Conservation (phyloP, 192 early-diverging fungal genomes). For the Gaertneriomyces semiglobifer region DNA sequence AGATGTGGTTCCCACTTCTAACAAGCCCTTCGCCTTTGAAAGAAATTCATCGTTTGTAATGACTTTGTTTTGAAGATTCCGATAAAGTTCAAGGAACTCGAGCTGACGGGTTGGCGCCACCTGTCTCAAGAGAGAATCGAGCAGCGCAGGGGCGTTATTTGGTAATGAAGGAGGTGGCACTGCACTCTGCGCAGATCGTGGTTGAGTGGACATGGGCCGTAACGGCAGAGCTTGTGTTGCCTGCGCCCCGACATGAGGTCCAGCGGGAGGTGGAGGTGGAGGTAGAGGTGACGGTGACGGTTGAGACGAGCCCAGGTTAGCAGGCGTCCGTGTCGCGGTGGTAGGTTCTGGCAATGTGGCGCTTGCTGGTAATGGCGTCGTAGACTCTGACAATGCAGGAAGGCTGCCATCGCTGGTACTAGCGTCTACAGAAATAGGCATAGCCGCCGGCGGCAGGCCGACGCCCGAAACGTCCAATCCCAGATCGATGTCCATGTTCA, state of each 20-base stretch:
- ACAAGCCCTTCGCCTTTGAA: conserved; percentile 16
- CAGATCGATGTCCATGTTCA: no score
- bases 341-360: neutral
- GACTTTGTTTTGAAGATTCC: conserved; percentile 9
- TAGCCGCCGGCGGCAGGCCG: no score
- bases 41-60: conserved; percentile 15
- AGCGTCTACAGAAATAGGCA: no score
- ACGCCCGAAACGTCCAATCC: no score
- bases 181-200: neutral
- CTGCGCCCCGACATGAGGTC: neutral
- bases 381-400: no score
- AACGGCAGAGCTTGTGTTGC: neutral
- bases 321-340: neutral
- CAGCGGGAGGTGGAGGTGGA: neutral
- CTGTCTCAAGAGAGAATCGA: conserved; percentile 16
- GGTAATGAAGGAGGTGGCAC: neutral
- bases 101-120: conserved; percentile 5
- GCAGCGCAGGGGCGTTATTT: neutral
- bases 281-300: neutral
- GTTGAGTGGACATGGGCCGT: neutral
- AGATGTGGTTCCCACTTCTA: no score
- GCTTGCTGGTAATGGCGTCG: no score
- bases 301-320: neutral
- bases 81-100: conserved; percentile 20
- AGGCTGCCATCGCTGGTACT: no score